Evolutionary conservation across 768 basidiomycete genomes (phyloP).

Genomic region (Boletus subcaerulescens): DNA sequence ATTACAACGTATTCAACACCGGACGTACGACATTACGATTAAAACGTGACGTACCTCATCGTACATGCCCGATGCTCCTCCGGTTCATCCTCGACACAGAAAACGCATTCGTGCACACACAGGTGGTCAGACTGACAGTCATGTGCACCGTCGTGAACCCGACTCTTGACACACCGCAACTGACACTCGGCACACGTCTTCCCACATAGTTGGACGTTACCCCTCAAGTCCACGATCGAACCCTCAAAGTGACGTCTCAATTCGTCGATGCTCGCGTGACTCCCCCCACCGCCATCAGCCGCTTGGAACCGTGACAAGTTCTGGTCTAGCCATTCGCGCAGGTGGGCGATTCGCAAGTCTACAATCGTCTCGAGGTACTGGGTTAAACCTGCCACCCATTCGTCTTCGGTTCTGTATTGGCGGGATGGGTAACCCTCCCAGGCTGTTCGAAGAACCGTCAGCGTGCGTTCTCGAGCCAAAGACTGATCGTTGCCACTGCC

Average conservation of each 20-base stretch:
- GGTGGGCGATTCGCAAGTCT: slow-evolving; percentile 44
- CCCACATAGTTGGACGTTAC: slow-evolving; percentile 38
- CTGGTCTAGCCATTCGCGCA: slow-evolving; percentile 48
- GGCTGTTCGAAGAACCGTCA: slow-evolving; percentile 11
- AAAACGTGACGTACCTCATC: too few relatives aligned
- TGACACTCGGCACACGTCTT: slow-evolving; percentile 47
- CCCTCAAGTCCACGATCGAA: slow-evolving; percentile 43
- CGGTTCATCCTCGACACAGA: too few relatives aligned
- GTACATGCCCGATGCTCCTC: too few relatives aligned
- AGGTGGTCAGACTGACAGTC: slow-evolving; percentile 49
- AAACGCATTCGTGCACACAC: slow-evolving; percentile 45
- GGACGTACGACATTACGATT: too few relatives aligned
- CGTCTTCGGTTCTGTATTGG: slow-evolving; percentile 20
- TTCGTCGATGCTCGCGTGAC: slow-evolving; percentile 43
- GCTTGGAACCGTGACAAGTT: slow-evolving; percentile 48
- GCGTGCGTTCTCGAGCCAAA: slow-evolving; percentile 11
- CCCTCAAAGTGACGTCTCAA: slow-evolving; percentile 44
- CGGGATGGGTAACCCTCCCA: slow-evolving; percentile 21
- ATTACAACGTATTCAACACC: too few relatives aligned
- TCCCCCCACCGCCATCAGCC: background rate
- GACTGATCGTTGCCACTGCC: slow-evolving; percentile 16
- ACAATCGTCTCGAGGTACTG: slow-evolving; percentile 39
- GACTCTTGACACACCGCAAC: slow-evolving; percentile 22
- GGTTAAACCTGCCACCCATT: slow-evolving; percentile 41
- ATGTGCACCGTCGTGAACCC: slow-evolving; percentile 46